Conservation (phyloP, 108 stramenopile species). For the Schizochytrium sp. region DNA sequence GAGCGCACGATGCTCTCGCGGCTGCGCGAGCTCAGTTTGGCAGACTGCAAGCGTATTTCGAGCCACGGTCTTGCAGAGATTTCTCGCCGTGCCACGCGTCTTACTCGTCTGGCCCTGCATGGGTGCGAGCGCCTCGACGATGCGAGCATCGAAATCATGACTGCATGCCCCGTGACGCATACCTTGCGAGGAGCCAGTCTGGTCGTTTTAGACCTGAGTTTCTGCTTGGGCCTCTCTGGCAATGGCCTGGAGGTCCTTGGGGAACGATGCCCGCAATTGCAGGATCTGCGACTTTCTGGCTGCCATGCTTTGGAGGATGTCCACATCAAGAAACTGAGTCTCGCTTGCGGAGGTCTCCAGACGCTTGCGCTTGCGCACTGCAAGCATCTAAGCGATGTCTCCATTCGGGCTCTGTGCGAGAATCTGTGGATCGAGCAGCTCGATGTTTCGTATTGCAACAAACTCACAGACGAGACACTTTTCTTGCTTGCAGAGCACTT, state of each 20-base stretch:
- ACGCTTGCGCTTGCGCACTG: neutral
- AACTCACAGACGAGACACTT: conserved; percentile 14
- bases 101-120: neutral
- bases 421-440: conserved; percentile 37
- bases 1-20: conserved; percentile 22
- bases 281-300: neutral
- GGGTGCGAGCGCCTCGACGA: neutral
- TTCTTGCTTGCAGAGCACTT: conserved; percentile 1
- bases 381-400: conserved; percentile 2
- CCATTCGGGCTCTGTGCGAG: neutral
- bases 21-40: neutral
- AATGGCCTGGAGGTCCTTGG: neutral
- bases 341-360: neutral
- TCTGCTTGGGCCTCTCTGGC: conserved; percentile 17
- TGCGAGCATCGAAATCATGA: neutral
- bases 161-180: neutral
- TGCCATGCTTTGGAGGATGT: neutral
- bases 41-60: neutral
- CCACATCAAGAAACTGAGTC: neutral
- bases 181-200: neutral
- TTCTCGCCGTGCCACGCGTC: neutral
- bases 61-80: neutral
- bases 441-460: neutral
- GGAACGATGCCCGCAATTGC: neutral
- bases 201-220: neutral